A percentile compares a stretch with the other conserved stretches of the same genome.
phyloP scores from a whole-genome alignment of 2,329 filamentous ascomycete genomes.

The Remersonia thermophila region DNA sequence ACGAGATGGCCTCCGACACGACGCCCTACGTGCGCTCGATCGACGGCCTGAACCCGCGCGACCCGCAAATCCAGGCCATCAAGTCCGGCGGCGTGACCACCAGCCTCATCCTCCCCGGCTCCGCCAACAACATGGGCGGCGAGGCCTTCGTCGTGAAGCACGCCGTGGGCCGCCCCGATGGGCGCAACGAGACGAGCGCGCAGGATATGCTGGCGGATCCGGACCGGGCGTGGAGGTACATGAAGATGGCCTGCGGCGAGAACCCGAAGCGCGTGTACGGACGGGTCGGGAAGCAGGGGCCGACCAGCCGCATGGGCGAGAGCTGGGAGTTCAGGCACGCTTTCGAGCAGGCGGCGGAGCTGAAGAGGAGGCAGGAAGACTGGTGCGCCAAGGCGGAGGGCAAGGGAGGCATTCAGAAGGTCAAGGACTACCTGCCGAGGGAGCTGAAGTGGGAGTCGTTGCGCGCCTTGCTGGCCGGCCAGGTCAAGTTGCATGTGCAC shows the following conservation, averaged over 20 bases:
- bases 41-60: constrained; percentile 50
- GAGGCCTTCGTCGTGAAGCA: constrained; percentile 60
- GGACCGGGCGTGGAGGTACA: constrained; percentile 53
- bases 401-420: constrained; percentile 32
- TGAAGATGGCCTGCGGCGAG: constrained; percentile 68
- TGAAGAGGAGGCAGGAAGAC: constrained; percentile 51
- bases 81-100: constrained; percentile 64
- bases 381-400: constrained; percentile 50
- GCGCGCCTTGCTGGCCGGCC: constrained; percentile 49
- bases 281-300: constrained; percentile 37
- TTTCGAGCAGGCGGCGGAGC: constrained; percentile 47
- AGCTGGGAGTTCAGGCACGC: constrained; percentile 58
- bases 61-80: constrained; percentile 55
- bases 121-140: constrained; percentile 61
- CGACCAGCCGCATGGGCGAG: constrained; percentile 52
- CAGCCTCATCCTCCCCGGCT: constrained; percentile 53
- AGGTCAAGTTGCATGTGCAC: constrained; percentile 58
- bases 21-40: constrained; percentile 58
- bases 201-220: constrained; percentile 54
- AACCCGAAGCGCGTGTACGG: constrained; percentile 55
- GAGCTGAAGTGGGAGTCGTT: constrained; percentile 53
- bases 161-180: constrained; percentile 46
- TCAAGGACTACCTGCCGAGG: constrained; percentile 47
- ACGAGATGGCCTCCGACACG: constrained; percentile 51
- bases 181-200: constrained; percentile 50